These are phyloP conservation scores for Fusarium chaquense DNA, from an alignment of 2,329 filamentous ascomycete species.

Conservation along the genomic window DNA sequence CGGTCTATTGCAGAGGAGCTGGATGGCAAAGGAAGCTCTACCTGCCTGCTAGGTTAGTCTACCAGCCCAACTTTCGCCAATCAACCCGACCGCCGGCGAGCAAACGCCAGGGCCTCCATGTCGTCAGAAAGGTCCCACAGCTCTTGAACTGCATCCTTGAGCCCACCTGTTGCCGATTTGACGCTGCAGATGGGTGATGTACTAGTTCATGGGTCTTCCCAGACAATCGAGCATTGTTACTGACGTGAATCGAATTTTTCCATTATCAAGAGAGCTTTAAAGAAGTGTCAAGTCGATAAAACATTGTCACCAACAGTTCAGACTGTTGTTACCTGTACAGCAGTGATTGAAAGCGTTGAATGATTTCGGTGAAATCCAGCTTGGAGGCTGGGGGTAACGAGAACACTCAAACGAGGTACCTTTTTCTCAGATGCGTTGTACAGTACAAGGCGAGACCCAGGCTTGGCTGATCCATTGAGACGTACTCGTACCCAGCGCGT, in stretches of 20 bases:
- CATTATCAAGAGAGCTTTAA: neutral
- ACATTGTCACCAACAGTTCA: neutral
- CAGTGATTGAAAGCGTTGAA: constrained; percentile 5
- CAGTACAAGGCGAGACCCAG: constrained; percentile 6
- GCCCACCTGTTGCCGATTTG: constrained; percentile 24
- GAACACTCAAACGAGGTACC: constrained; percentile 17
- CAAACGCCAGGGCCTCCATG: constrained; percentile 34
- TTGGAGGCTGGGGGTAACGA: constrained; percentile 21
- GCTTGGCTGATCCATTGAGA: constrained; percentile 35
- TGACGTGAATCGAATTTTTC: constrained; percentile 1
- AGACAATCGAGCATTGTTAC: neutral
- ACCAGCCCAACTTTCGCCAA: neutral
- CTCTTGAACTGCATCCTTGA: constrained; percentile 39
- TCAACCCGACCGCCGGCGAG: constrained; percentile 20
- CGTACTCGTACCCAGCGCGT: constrained; percentile 21
- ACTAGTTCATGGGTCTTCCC: constrained; percentile 19
- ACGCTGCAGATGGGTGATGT: constrained; percentile 4
- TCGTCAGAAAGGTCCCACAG: constrained; percentile 38
- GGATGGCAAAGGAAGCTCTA: constrained; percentile 11
- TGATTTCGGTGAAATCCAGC: neutral
- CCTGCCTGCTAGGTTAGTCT: neutral
- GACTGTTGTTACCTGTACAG: neutral
- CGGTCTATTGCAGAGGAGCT: constrained; percentile 28
- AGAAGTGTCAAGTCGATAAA: neutral
- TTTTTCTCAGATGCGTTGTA: constrained; percentile 31